Conservation (phyloP, 2,329 filamentous ascomycete genomes). For the Apiospora arundinis region DNA sequence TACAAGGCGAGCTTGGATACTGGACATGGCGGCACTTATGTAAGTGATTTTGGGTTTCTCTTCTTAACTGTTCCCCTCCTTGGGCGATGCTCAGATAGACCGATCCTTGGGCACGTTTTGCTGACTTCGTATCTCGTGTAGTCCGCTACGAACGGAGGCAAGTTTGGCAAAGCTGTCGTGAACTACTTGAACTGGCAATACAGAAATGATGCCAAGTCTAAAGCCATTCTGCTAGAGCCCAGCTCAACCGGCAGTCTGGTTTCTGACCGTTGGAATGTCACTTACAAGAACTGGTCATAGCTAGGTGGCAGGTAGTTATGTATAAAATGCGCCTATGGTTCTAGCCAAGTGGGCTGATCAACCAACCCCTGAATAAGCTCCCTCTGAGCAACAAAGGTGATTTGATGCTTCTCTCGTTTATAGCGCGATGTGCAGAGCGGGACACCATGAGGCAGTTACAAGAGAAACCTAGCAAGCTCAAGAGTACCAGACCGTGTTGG, state of each 20-base stretch:
- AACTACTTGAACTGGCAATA: conserved; percentile 33
- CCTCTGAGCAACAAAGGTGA: background rate
- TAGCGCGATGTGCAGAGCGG: background rate
- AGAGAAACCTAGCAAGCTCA: background rate
- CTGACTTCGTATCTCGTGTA: background rate
- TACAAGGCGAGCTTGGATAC: conserved; percentile 33
- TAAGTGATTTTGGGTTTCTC: background rate
- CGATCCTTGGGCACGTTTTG: too few species aligned
- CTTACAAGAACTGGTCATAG: conserved; percentile 20
- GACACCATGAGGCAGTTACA: background rate
- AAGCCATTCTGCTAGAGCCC: conserved; percentile 27
- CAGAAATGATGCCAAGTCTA: conserved; percentile 25
- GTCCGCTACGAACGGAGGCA: conserved; percentile 31
- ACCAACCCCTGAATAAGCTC: background rate
- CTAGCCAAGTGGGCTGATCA: background rate
- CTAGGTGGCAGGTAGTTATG: background rate
- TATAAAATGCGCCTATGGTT: conserved; percentile 3
- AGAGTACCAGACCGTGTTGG: conserved; percentile 35
- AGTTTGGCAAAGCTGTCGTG: conserved; percentile 30
- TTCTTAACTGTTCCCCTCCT: background rate
- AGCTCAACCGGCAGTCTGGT: conserved; percentile 27
- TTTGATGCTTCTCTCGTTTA: too few species aligned
- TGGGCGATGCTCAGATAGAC: background rate
- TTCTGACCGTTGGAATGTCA: conserved; percentile 31
- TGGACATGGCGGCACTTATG: conserved; percentile 32